Evolutionary conservation across 257 asterid genomes (phyloP), one percentile per base, ranked within the genome.

Genomic region (Asclepias syriaca): DNA sequence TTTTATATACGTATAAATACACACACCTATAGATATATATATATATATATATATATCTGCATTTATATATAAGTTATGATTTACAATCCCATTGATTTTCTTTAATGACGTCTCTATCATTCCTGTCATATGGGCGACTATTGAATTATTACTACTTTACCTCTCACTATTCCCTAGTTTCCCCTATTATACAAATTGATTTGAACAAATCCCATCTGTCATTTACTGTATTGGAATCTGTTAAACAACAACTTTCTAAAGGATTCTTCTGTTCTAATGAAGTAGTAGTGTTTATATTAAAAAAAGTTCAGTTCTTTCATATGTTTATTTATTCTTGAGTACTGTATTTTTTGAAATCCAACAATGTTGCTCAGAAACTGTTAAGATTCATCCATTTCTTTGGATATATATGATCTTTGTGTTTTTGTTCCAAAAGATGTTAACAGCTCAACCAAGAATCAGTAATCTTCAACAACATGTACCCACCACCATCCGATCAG

Each of bases 381-480:
- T 29, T 56, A 19, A 8, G 21, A 21, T 29, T 18, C 13, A 43
- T 6, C 1, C 2, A 5, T 14, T 67, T 10, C 48, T 43, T 11
- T 43, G 3, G 24, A 19, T 43, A 43, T 43, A 54, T 24, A 24
- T 46, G 55, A 67, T 67, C 56, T 40, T 63, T 56, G 74, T 22
- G 68, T 69, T 58, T 43, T 1, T 51, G 8, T 59, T 68, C 64
- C 29, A 14, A 58, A 76, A 29, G 29, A 91, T 87, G 93, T 78
- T 87, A 24, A 78, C 87, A 80, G 76, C 91, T 85, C 97, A 84
- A 80, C 85, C 88, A 54, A 83, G 78, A 59, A 70, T 87, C 75
- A 71, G 80, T 66, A 53, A 74, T 51, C 84, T 84, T 27, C 75
- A 81, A n/a, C 76, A 72, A 15, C 76, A 72, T 72, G 66, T 54